Base-by-base conservation (phyloP, 2,329 filamentous ascomycete species). In the Aspergillus unguis region DNA sequence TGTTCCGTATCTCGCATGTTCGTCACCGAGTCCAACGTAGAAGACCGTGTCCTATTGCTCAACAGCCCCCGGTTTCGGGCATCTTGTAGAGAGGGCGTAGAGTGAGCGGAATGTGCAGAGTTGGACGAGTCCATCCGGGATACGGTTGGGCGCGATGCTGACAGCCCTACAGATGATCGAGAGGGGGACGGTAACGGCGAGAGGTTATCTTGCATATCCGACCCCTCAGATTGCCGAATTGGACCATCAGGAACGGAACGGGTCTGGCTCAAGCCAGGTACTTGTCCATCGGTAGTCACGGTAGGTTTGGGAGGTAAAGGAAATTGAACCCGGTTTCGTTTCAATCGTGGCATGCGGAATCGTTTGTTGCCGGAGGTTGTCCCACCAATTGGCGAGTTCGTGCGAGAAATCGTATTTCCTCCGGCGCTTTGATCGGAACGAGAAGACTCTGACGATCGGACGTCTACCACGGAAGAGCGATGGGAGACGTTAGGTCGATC, bases 1-100 rank as follows among this genome's bases (percentile, higher is more conserved):
- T 85, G 83, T 32, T 87, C 83, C 56, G 90, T 88, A 49, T 85
- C 84, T 1, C 86, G 89, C 49, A 83, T 80, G 58, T 87, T 85
- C 17, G 86, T 84, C 40, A 92, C 72, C 1, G 92, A 97, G 63
- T 88, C 92, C 75, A 95, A 81, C 0, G 94, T 97, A 4, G 92
- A 95, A 17, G 94, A 96, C 59, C 94, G 83, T 48, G 86, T 88
- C 60, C 92, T 81, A 46, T 85, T 74, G 25, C 56, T 57, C 5
- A 49, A 47, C 81, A 80, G 26, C 83, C 74, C 46, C 79, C 79
- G 48, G 76, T 75, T 5, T 5, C 31, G 33, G 25, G 23, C 26
- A 40, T 41, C 37, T 83, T 86, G 49, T 72, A 66, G 58, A 26
- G 79, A 77, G 1, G 80, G 77, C 11, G 80, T 80, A 1, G 83